phyloP scores from a whole-genome alignment of 257 asterid genomes.

The Marsdenia floribunda region DNA sequence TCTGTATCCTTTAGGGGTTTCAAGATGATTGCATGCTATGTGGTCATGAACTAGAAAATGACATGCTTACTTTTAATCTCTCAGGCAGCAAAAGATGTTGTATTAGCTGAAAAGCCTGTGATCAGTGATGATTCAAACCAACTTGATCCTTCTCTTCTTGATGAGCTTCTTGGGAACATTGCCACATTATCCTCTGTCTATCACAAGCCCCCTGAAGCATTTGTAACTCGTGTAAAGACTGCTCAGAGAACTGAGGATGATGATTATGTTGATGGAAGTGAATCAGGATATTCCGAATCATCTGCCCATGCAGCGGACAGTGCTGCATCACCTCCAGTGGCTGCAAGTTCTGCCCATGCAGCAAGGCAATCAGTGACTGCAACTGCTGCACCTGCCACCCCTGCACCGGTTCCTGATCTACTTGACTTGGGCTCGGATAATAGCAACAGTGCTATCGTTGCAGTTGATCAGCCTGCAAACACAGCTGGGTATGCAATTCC shows the following conservation, averaged over 20 bases:
- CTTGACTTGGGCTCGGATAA: constrained; percentile 91
- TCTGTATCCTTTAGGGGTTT: background rate
- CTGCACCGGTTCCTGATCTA: constrained; percentile 80
- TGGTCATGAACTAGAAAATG: background rate
- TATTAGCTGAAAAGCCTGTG: constrained; percentile 97
- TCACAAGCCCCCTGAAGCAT: constrained; percentile 97
- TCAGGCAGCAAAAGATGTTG: constrained; percentile 99
- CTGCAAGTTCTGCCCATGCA: constrained; percentile 50
- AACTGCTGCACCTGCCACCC: constrained; percentile 36
- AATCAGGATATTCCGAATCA: constrained; percentile 70
- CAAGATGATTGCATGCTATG: background rate
- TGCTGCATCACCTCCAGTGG: constrained; percentile 58
- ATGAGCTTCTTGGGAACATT: constrained; percentile 94
- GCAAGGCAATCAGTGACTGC: constrained; percentile 51
- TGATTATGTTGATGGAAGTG: constrained; percentile 83
- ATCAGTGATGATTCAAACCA: constrained; percentile 93
- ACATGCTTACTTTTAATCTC: constrained; percentile 11
- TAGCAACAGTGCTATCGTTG: constrained; percentile 56
- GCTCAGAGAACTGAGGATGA: constrained; percentile 87
- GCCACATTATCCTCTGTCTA: constrained; percentile 95
- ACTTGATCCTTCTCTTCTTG: constrained; percentile 88
- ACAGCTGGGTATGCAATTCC: constrained; percentile 51
- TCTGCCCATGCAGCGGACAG: constrained; percentile 51
- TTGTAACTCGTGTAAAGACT: constrained; percentile 88
- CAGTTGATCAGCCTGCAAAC: constrained; percentile 57